A percentile compares a stretch with the other conserved stretches of the same genome.
These are phyloP conservation scores for Verticillium nonalfalfae DNA, from an alignment of 2,329 filamentous ascomycete genomes.

Conservation along the genomic window DNA sequence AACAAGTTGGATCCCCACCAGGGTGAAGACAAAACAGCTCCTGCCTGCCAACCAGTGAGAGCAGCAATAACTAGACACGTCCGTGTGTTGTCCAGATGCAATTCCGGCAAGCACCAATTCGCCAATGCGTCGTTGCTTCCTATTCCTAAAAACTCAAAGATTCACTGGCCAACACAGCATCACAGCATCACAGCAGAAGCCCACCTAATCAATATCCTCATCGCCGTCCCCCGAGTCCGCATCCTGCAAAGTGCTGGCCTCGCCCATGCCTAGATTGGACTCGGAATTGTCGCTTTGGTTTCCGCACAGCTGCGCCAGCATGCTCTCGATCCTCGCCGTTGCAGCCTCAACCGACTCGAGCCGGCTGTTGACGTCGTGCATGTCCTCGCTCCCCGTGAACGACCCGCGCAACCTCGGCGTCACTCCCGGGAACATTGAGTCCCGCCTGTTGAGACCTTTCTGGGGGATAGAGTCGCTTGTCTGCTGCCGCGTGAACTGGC, in stretches of 20 bases:
- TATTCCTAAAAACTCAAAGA: background rate
- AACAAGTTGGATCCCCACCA: too few species aligned
- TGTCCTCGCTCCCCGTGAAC: constrained; percentile 38
- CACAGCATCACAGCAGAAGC: background rate
- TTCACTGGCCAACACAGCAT: background rate
- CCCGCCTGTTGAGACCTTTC: constrained; percentile 37
- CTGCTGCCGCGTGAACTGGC: constrained; percentile 44
- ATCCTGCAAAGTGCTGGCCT: constrained; percentile 15
- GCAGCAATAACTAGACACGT: too few species aligned
- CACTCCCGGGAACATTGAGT: constrained; percentile 51
- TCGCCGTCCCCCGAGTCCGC: constrained; percentile 13
- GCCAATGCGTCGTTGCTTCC: background rate
- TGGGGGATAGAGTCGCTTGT: constrained; percentile 24
- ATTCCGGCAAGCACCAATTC: too few species aligned
- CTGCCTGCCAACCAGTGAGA: too few species aligned
- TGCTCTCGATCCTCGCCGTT: constrained; percentile 39
- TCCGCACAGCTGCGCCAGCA: constrained; percentile 30
- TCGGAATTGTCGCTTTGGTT: constrained; percentile 17
- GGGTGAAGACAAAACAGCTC: background rate
- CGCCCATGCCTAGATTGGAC: constrained; percentile 19
- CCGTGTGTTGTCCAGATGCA: too few species aligned
- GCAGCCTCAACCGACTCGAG: constrained; percentile 44
- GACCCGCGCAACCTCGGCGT: constrained; percentile 43
- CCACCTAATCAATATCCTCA: constrained; percentile 19
- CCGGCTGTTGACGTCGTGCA: constrained; percentile 34